These are phyloP conservation scores for Solanum habrochaites DNA, from an alignment of 257 asterid species.

Conservation along the genomic window DNA sequence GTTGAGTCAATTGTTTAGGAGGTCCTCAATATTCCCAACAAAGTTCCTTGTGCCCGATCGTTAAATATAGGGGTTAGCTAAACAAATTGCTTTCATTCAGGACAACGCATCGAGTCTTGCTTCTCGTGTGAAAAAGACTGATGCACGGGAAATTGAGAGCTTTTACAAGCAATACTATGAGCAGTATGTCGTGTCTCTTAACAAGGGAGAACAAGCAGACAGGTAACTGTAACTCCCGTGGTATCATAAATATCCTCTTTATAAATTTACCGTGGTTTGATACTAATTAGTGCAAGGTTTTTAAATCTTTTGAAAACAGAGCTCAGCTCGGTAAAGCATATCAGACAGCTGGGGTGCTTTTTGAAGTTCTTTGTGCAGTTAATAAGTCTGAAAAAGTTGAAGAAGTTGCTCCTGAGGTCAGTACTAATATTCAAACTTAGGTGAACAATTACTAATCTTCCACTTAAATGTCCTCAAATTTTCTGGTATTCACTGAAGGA, in stretches of 20 bases:
- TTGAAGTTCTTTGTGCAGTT: slow-evolving; percentile 98
- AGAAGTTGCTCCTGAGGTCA: slow-evolving; percentile 97
- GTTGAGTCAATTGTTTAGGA: neutral
- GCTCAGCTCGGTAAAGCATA: slow-evolving; percentile 98
- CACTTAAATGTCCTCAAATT: neutral
- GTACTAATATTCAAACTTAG: slow-evolving; percentile 1
- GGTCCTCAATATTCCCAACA: neutral
- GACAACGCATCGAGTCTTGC: slow-evolving; percentile 83
- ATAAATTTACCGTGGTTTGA: neutral
- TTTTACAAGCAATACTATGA: slow-evolving; percentile 93
- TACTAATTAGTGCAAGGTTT: neutral
- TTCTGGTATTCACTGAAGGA: neutral
- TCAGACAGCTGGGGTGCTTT: slow-evolving; percentile 95
- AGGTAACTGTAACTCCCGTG: slow-evolving; percentile 27
- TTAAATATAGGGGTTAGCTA: neutral
- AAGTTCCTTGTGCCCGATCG: neutral
- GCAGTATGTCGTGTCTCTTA: slow-evolving; percentile 82
- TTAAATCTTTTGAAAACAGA: slow-evolving; percentile 24
- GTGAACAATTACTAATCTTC: neutral
- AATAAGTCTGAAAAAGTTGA: slow-evolving; percentile 87
- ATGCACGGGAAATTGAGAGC: slow-evolving; percentile 96
- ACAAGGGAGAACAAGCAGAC: slow-evolving; percentile 93
- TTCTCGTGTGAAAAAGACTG: slow-evolving; percentile 79
- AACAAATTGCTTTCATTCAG: slow-evolving; percentile 25
- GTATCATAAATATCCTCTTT: neutral